Percentiles rank a stretch among this genome's conserved stretches.
phyloP scores from a whole-genome alignment of 257 asterid genomes.

The Echites panduratus region DNA sequence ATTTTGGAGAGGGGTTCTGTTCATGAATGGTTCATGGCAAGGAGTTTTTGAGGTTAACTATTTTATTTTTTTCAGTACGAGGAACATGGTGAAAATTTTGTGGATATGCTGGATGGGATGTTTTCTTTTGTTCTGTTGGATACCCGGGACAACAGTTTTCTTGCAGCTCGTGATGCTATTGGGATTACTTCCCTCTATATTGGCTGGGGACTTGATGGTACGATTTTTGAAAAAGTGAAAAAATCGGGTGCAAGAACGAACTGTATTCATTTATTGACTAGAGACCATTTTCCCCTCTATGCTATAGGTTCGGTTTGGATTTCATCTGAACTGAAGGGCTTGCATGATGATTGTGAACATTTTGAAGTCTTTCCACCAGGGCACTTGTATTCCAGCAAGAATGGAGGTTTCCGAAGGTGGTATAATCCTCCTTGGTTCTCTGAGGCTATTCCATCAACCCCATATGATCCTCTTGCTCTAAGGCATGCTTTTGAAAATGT shows the following conservation, averaged over 20 bases:
- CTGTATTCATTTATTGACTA: background rate
- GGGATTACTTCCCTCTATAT: slow-evolving; percentile 92
- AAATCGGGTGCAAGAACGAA: background rate
- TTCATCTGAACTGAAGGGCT: slow-evolving; percentile 82
- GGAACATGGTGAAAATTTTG: slow-evolving; percentile 78
- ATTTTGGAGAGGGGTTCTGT: too few species aligned
- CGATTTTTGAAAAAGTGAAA: background rate
- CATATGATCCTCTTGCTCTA: slow-evolving; percentile 72
- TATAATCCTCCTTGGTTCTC: slow-evolving; percentile 89
- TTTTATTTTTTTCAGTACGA: slow-evolving; percentile 51
- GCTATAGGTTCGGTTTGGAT: slow-evolving; percentile 86
- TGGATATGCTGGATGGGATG: slow-evolving; percentile 96
- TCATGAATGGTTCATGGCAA: background rate
- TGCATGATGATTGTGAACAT: slow-evolving; percentile 86
- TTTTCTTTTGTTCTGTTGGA: slow-evolving; percentile 89
- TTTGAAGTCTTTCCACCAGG: slow-evolving; percentile 94
- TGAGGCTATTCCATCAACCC: slow-evolving; percentile 75
- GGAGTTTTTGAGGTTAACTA: background rate
- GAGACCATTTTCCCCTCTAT: background rate
- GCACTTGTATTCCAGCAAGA: slow-evolving; percentile 83
- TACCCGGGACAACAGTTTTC: slow-evolving; percentile 79
- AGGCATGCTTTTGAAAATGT: slow-evolving; percentile 86
- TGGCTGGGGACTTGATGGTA: slow-evolving; percentile 99
- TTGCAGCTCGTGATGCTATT: slow-evolving; percentile 90
- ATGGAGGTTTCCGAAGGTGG: slow-evolving; percentile 68